Evolutionary conservation across 345 rosid genomes (phyloP).

Genomic region (Syzygium aqueum): DNA sequence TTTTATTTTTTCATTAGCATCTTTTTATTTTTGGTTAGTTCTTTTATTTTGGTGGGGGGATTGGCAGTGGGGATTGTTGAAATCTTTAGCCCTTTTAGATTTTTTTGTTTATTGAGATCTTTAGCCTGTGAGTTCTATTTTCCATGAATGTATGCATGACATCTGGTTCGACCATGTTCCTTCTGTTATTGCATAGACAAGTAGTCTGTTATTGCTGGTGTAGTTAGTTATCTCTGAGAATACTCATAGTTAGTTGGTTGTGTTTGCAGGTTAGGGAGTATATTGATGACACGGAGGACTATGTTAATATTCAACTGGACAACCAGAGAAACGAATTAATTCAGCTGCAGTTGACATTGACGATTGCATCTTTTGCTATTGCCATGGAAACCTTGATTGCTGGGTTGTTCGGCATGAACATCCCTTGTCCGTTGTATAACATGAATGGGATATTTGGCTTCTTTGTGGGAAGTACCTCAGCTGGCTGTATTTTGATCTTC

Average conservation of each 20-base stretch:
- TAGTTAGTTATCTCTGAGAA: not conserved
- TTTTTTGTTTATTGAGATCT: not conserved
- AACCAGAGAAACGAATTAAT: conserved; percentile 89
- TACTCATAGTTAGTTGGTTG: not conserved
- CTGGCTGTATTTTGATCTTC: conserved; percentile 47
- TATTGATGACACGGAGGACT: conserved; percentile 92
- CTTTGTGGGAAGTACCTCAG: conserved; percentile 44
- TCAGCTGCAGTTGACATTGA: conserved; percentile 71
- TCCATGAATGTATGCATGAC: not conserved
- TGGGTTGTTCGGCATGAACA: conserved; percentile 69
- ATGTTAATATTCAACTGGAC: conserved; percentile 82
- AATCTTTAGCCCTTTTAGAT: too few relatives aligned
- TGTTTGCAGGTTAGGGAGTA: conserved; percentile 73
- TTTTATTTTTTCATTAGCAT: not conserved
- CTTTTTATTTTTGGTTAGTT: not conserved
- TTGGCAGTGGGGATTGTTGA: not conserved
- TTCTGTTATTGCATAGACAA: not conserved
- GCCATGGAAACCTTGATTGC: conserved; percentile 60
- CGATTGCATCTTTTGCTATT: conserved; percentile 73
- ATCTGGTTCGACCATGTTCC: not conserved
- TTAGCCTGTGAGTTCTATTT: not conserved
- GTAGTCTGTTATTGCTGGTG: not conserved
- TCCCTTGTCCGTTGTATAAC: conserved; percentile 35
- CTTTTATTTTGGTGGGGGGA: not conserved
- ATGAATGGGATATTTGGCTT: conserved; percentile 35